These are phyloP conservation scores for Plantago elongata DNA, from an alignment of 257 asterid species.

Conservation along the genomic window DNA sequence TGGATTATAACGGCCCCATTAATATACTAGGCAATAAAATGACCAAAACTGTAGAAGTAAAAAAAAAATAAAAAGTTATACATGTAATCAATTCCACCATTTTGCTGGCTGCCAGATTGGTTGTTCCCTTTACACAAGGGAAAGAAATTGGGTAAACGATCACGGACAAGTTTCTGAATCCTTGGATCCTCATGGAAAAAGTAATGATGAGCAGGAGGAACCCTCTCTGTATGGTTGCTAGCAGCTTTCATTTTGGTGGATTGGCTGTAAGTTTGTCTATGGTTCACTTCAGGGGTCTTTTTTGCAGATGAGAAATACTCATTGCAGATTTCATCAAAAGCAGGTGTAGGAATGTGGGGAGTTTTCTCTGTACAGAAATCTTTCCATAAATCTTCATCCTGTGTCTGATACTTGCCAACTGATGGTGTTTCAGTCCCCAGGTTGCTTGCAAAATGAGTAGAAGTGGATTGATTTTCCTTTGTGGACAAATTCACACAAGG, in stretches of 20 bases:
- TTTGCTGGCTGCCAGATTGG: constrained; percentile 38
- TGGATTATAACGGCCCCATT: constrained; percentile 4
- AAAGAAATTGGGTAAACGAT: constrained; percentile 66
- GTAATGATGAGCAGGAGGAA: constrained; percentile 60
- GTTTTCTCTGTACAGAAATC: constrained; percentile 47
- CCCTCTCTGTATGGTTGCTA: constrained; percentile 21
- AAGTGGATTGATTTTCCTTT: constrained; percentile 23
- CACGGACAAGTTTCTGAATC: constrained; percentile 69
- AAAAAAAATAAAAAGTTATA: constrained; percentile 16
- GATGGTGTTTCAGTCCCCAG: constrained; percentile 29
- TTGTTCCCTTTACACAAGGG: constrained; percentile 60
- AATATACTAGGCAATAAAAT: neutral
- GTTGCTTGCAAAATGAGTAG: constrained; percentile 19
- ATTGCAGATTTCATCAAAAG: constrained; percentile 69
- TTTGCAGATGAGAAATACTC: constrained; percentile 62
- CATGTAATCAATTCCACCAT: constrained; percentile 68
- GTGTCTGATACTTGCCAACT: constrained; percentile 23
- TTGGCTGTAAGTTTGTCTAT: no score
- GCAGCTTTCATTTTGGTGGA: constrained; percentile 14
- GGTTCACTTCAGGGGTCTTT: constrained; percentile 20
- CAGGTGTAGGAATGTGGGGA: constrained; percentile 63
- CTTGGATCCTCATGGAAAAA: constrained; percentile 73
- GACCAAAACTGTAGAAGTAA: neutral
- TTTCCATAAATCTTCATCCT: constrained; percentile 55
- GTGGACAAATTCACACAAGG: constrained; percentile 28